Conservation (phyloP, 768 basidiomycete species). For the Astraeus odoratus region DNA sequence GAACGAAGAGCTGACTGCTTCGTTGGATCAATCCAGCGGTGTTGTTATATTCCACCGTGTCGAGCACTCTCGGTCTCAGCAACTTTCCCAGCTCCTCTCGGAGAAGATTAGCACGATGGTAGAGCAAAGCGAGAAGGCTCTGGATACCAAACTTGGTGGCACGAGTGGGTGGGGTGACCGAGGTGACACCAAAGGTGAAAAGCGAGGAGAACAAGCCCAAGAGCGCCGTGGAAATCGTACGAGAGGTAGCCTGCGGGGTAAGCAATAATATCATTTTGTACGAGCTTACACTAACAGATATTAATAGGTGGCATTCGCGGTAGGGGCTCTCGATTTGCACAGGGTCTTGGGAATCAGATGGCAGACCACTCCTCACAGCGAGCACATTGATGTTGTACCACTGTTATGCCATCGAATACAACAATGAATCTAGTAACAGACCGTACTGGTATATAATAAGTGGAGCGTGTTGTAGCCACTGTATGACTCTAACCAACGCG, state of each 20-base stretch:
- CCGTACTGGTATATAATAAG: no score
- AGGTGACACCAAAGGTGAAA: constrained; percentile 54
- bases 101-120: constrained; percentile 83
- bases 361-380: constrained; percentile 27
- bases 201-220: constrained; percentile 72
- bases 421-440: no score
- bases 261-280: constrained; percentile 12
- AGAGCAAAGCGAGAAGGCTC: constrained; percentile 86
- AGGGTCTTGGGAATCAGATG: constrained; percentile 81
- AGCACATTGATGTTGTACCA: constrained; percentile 12
- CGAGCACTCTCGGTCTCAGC: constrained; percentile 82
- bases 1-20: constrained; percentile 91
- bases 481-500: no score
- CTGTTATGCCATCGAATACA: no score
- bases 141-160: constrained; percentile 79
- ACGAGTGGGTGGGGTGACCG: constrained; percentile 49
- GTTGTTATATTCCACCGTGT: constrained; percentile 92
- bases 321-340: constrained; percentile 74
- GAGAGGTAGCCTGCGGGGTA: constrained; percentile 55
- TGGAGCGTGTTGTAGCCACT: no score
- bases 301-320: constrained; percentile 56
- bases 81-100: constrained; percentile 81
- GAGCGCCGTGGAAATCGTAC: constrained; percentile 62
- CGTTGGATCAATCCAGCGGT: constrained; percentile 83
- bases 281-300: not conserved